Percentiles rank a stretch among this genome's conserved stretches.
Evolutionary conservation across 345 rosid species (phyloP).

Genomic region (Schrenkiella parvula): DNA sequence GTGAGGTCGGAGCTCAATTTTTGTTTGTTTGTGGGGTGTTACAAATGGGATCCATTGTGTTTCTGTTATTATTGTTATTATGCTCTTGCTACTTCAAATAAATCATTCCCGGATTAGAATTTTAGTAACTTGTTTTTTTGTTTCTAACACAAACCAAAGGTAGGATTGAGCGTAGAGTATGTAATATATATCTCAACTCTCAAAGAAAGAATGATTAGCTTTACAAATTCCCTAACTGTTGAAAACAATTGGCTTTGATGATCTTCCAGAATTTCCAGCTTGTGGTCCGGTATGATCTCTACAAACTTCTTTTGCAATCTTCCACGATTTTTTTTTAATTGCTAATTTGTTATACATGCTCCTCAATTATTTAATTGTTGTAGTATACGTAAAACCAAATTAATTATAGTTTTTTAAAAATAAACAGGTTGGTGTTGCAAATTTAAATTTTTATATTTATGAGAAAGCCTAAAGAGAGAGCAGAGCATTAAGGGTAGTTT

Average conservation of each 20-base stretch:
- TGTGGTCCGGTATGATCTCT: slow-evolving; percentile 48
- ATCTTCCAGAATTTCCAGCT: slow-evolving; percentile 45
- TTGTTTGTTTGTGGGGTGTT: not conserved
- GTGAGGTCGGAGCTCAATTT: slow-evolving; percentile 9
- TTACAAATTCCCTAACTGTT: slow-evolving; percentile 39
- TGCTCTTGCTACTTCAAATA: not conserved
- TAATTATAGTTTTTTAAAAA: too few species aligned
- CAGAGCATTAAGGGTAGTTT: not conserved
- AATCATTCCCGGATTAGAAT: not conserved
- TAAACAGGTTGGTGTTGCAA: not conserved
- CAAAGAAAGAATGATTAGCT: not conserved
- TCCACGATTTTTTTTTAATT: slow-evolving; percentile 5
- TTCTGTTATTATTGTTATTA: not conserved
- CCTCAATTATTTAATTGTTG: not conserved
- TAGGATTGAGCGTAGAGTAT: not conserved
- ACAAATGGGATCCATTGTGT: slow-evolving; percentile 1
- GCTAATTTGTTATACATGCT: too few species aligned
- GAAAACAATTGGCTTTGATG: slow-evolving; percentile 50
- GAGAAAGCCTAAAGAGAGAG: not conserved
- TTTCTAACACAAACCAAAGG: not conserved
- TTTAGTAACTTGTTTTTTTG: not conserved
- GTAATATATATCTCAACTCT: not conserved
- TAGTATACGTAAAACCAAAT: not conserved
- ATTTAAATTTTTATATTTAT: too few species aligned
- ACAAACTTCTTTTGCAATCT: slow-evolving; percentile 72